These are phyloP conservation scores for Plasmopara halstedii DNA, from an alignment of 352 stramenopile species.

Conservation along the genomic window DNA sequence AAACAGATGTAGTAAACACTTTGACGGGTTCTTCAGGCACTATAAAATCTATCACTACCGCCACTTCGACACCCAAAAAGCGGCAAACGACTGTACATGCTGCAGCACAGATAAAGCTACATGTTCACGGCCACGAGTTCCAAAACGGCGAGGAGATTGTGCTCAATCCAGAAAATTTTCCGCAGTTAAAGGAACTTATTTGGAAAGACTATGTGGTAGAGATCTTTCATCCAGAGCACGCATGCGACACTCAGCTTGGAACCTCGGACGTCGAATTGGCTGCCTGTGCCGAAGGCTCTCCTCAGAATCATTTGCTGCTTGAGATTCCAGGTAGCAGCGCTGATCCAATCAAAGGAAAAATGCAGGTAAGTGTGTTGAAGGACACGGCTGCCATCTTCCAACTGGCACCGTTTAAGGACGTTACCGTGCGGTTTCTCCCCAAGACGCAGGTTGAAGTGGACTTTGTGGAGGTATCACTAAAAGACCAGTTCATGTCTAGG, in stretches of 20 bases:
- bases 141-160: conserved; percentile 74
- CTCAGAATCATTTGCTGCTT: conserved; percentile 66
- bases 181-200: conserved; percentile 56
- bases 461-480: conserved; percentile 87
- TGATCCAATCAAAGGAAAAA: conserved; percentile 62
- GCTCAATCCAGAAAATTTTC: conserved; percentile 74
- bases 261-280: conserved; percentile 18
- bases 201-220: conserved; percentile 76
- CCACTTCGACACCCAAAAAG: conserved; percentile 22
- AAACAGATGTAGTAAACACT: conserved; percentile 2
- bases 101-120: conserved; percentile 64
- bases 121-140: conserved; percentile 79
- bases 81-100: conserved; percentile 37
- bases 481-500: conserved; percentile 90
- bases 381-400: conserved; percentile 70
- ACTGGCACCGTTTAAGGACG: conserved; percentile 68
- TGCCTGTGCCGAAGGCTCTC: conserved; percentile 22
- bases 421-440: conserved; percentile 74
- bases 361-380: conserved; percentile 78
- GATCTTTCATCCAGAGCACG: conserved; percentile 52
- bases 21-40: background rate
- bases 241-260: conserved; percentile 9
- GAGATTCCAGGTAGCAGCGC: conserved; percentile 64
- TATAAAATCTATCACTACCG: background rate
- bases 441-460: conserved; percentile 73